These are phyloP conservation scores for Diaporthe ilicicola DNA, from an alignment of 2,329 filamentous ascomycete species.

Conservation along the genomic window DNA sequence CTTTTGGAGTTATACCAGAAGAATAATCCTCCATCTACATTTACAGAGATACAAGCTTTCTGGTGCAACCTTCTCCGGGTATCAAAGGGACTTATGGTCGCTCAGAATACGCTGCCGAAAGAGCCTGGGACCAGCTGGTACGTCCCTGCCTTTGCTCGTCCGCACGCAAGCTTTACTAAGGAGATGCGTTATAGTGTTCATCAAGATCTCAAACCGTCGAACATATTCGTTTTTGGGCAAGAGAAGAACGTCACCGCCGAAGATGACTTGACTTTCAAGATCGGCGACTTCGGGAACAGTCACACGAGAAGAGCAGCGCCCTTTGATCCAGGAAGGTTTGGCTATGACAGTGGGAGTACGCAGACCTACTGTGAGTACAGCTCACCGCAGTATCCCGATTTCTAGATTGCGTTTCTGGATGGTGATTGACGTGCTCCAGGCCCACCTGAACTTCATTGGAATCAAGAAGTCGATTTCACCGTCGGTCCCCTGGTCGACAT, in stretches of 20 bases:
- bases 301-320: background rate
- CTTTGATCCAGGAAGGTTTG: background rate
- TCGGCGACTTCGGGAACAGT: constrained; percentile 11
- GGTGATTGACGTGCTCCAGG: background rate
- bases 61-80: background rate
- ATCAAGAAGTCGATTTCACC: background rate
- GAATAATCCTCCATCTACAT: background rate
- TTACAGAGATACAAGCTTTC: background rate
- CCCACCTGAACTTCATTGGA: background rate
- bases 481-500: background rate
- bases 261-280: background rate
- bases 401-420: too few relatives aligned
- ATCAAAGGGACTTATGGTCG: background rate
- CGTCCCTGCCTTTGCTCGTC: background rate
- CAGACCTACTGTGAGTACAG: background rate
- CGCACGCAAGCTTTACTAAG: background rate
- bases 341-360: background rate
- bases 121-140: background rate
- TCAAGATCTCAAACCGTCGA: constrained; percentile 11
- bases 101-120: background rate
- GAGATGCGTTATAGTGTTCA: background rate
- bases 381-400: too few relatives aligned
- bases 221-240: background rate
- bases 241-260: fast-evolving
- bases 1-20: background rate